Evolutionary conservation across 208 protist species (phyloP).

Genomic region (Acanthamoeba royreba): DNA sequence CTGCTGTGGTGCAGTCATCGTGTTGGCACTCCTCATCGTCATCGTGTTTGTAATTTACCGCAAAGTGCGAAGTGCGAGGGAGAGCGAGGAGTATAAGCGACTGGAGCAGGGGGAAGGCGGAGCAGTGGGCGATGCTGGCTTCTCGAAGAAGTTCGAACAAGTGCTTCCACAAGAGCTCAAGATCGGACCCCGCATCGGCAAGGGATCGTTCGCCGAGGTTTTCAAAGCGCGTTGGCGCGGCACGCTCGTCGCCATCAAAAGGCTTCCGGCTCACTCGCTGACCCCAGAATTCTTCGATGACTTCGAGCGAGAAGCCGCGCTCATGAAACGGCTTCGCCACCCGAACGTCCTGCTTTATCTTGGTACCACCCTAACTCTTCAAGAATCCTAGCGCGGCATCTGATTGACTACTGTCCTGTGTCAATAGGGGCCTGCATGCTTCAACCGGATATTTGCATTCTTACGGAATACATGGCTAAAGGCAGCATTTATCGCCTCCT

Average conservation of each 20-base stretch:
- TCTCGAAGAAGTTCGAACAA: not conserved
- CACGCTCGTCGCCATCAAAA: not conserved
- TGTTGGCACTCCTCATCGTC: not conserved
- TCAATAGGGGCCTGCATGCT: not conserved
- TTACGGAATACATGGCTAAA: not conserved
- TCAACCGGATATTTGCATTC: not conserved
- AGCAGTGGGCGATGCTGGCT: not conserved
- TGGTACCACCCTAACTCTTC: not conserved
- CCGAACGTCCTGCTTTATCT: conserved; percentile 15
- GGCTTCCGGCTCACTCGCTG: not conserved
- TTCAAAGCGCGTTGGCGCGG: conserved; percentile 21
- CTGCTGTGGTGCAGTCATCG: not conserved
- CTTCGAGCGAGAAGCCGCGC: conserved; percentile 11
- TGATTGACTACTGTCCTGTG: not conserved
- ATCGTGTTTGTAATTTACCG: not conserved
- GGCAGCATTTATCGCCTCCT: conserved; percentile 20
- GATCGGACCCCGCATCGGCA: conserved; percentile 25
- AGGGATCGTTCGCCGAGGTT: conserved; percentile 8
- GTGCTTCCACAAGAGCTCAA: not conserved
- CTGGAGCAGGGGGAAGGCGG: not conserved
- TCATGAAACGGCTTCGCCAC: conserved; percentile 16
- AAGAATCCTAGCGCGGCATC: not conserved
- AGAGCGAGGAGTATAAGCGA: not conserved
- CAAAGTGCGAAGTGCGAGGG: not conserved
- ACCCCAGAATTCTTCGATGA: not conserved